phyloP scores from a whole-genome alignment of 768 basidiomycete genomes.

The Podaxis pistillaris region DNA sequence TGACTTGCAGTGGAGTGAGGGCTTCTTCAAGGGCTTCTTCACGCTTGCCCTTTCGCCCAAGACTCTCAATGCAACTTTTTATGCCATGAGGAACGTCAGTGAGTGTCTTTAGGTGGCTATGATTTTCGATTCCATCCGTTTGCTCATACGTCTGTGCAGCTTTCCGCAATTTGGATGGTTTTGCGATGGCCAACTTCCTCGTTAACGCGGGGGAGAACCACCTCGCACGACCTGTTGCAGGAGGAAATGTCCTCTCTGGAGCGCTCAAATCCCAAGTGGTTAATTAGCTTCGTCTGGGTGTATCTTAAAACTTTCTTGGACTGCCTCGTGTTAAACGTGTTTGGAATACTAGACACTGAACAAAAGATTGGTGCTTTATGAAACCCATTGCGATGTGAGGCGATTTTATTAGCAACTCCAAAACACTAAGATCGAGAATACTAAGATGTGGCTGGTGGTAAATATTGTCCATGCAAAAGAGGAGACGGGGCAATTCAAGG shows the following conservation, averaged over 20 bases:
- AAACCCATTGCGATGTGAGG: background rate
- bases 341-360: background rate
- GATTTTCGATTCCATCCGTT: background rate
- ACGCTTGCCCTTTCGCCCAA: background rate
- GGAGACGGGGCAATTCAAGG: background rate
- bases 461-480: background rate
- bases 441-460: background rate
- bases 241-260: slow-evolving; percentile 43
- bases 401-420: background rate
- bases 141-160: slow-evolving; percentile 21
- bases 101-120: slow-evolving; percentile 19
- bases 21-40: background rate
- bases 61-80: background rate
- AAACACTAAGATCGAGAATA: background rate
- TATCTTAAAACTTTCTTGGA: background rate
- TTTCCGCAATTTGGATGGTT: slow-evolving; percentile 42
- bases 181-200: slow-evolving; percentile 41
- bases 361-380: background rate
- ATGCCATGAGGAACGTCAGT: slow-evolving; percentile 32
- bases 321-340: background rate
- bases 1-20: background rate
- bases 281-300: background rate
- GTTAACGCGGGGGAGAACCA: slow-evolving; percentile 45
- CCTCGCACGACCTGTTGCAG: slow-evolving; percentile 47
- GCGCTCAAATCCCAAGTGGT: slow-evolving; percentile 32